phyloP scores from a whole-genome alignment of 2,329 filamentous ascomycete genomes.

The Didymosphaeria variabile region DNA sequence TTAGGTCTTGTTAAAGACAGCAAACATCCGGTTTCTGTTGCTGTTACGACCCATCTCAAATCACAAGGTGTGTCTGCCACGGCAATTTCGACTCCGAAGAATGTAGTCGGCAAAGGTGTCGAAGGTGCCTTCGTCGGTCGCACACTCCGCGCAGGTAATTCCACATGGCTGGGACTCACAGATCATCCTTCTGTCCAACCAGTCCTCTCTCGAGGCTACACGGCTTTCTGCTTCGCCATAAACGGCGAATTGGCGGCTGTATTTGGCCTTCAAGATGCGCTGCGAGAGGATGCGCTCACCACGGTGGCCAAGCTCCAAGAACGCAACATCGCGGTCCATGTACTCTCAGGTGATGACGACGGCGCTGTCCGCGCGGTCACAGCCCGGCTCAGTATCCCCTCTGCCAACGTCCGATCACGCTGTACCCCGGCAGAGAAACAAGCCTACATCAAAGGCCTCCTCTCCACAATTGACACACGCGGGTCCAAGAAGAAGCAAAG shows the following conservation, averaged over 20 bases:
- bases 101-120: constrained; percentile 56
- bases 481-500: constrained; percentile 1
- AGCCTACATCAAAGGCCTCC: constrained; percentile 56
- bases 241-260: constrained; percentile 53
- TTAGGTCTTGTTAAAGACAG: constrained; percentile 54
- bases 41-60: constrained; percentile 57
- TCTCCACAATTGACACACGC: constrained; percentile 9
- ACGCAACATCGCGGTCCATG: constrained; percentile 59
- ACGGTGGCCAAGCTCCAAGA: constrained; percentile 61
- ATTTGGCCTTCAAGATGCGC: constrained; percentile 60
- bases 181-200: constrained; percentile 55
- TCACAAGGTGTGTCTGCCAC: constrained; percentile 10
- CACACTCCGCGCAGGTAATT: constrained; percentile 57
- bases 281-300: constrained; percentile 60
- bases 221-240: constrained; percentile 64
- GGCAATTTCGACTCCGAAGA: constrained; percentile 35
- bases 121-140: constrained; percentile 46
- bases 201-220: constrained; percentile 30
- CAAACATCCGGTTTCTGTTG: constrained; percentile 63
- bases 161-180: constrained; percentile 56
- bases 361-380: constrained; percentile 60
- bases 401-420: constrained; percentile 54
- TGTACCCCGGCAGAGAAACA: constrained; percentile 65
- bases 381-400: constrained; percentile 42
- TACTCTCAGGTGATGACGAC: constrained; percentile 67